Conservation (phyloP, 164 flowering plant genomes). For the Malania oleifera region DNA sequence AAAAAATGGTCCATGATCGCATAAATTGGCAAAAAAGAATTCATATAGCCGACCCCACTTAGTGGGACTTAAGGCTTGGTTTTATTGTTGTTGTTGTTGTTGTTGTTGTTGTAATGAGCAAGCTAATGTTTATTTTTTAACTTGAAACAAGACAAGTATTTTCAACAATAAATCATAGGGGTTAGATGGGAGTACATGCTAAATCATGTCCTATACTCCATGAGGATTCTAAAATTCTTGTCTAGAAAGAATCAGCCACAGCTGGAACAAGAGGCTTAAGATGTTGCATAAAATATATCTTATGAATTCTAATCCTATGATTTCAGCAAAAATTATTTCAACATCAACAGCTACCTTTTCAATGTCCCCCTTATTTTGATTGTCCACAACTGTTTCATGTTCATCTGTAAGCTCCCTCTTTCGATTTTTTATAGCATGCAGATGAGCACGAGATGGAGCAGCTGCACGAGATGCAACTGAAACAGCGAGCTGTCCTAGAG, state of each 20-base stretch:
- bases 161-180: not conserved
- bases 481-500: slow-evolving; percentile 67
- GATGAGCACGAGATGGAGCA: slow-evolving; percentile 86
- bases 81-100: no score
- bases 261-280: not conserved
- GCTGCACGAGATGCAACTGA: slow-evolving; percentile 58
- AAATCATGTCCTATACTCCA: no score
- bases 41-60: no score
- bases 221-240: no score
- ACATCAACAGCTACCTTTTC: slow-evolving; percentile 29
- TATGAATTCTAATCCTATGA: not conserved
- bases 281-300: not conserved
- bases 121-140: not conserved
- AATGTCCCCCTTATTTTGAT: slow-evolving; percentile 17
- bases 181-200: no score
- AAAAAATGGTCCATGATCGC: no score
- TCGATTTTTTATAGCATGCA: slow-evolving; percentile 73
- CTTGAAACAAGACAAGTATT: not conserved
- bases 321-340: not conserved
- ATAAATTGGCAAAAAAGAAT: no score
- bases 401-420: slow-evolving; percentile 42
- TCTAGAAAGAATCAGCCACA: no score
- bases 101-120: not conserved
- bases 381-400: slow-evolving; percentile 14
- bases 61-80: no score